Percentiles rank a stretch among this genome's conserved stretches.
Evolutionary conservation across 352 stramenopile species (phyloP).

Genomic region (Globisporangium carolinianum): DNA sequence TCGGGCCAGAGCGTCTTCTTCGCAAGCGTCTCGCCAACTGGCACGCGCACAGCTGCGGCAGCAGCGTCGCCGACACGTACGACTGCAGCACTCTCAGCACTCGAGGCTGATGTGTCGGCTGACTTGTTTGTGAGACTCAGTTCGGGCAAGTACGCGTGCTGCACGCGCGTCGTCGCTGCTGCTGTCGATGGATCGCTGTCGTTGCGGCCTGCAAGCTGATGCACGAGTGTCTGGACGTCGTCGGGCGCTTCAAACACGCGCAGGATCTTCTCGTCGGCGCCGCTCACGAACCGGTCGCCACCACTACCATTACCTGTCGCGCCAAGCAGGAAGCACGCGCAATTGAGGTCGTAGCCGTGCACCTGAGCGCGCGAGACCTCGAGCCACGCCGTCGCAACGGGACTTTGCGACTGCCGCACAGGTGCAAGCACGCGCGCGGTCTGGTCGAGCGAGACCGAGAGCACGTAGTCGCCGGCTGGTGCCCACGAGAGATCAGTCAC

Average conservation of each 20-base stretch:
- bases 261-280: conserved; percentile 82
- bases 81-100: conserved; percentile 15
- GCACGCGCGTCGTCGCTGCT: conserved; percentile 13
- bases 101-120: background rate
- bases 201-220: conserved; percentile 11
- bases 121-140: conserved; percentile 74
- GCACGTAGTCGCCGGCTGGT: conserved; percentile 45
- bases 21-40: conserved; percentile 52
- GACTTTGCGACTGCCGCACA: conserved; percentile 3
- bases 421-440: conserved; percentile 52
- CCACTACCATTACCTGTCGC: background rate
- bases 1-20: conserved; percentile 76
- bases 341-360: conserved; percentile 80
- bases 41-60: conserved; percentile 18
- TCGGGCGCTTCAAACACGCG: conserved; percentile 65
- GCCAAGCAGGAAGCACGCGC: conserved; percentile 39
- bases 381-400: conserved; percentile 19
- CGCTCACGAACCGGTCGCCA: conserved; percentile 60
- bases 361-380: conserved; percentile 77
- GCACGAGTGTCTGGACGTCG: conserved; percentile 28
- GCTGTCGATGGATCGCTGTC: background rate
- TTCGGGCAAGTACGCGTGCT: conserved; percentile 65
- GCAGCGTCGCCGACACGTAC: conserved; percentile 3
- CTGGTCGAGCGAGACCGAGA: conserved; percentile 72
- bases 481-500: conserved; percentile 72